Evolutionary conservation across 2,329 filamentous ascomycete genomes (phyloP), one percentile per base, ranked within the genome.

Genomic region (Byssochlamys sp.): DNA sequence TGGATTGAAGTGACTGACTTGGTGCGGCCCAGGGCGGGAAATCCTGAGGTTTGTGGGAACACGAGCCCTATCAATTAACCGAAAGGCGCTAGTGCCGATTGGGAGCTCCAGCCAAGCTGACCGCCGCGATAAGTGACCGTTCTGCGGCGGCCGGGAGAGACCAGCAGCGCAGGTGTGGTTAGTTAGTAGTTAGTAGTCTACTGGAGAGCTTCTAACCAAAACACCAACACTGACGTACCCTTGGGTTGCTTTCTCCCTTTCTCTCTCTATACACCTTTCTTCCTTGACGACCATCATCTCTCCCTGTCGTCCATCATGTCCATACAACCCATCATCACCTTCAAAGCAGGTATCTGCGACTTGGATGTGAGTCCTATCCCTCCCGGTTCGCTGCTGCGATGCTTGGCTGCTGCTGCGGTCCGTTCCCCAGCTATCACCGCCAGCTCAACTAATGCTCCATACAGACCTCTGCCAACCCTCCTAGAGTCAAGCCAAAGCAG

Each of bases 281-380:
- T 49, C 45, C 10, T 19, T 4, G 6, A 26, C 54, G 4, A 25
- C 14, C 26, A 39, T 27, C 54, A 12, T 29, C 31, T 56, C 52
- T 55, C 51, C 35, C 50, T 14, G 33, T 31, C 52, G n/a, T n/a
- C 31, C 65, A 78, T 60, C 62, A 96, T 96, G 91, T 90, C 91
- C 61, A 85, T 90, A 75, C 74, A 81, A 65, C 91, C 92, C 31
- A 83, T 96, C 70, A 91, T 97, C 72, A 95, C 91, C 14, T 97
- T 97, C 83, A 96, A 96, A 81, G 92, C 92, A 63, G 92, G 92
- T 74, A 84, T 84, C 73, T 97, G 92, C 77, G 86, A 94, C 55
- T 73, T 92, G 60, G 86, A 91, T 72, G 91, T 95, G 78, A 70
- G 87, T 80, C 45, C 2, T 57, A n/a, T n/a, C 57, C 28, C 56